phyloP scores from a whole-genome alignment of 306 rosid genomes.

The Corylus americana region DNA sequence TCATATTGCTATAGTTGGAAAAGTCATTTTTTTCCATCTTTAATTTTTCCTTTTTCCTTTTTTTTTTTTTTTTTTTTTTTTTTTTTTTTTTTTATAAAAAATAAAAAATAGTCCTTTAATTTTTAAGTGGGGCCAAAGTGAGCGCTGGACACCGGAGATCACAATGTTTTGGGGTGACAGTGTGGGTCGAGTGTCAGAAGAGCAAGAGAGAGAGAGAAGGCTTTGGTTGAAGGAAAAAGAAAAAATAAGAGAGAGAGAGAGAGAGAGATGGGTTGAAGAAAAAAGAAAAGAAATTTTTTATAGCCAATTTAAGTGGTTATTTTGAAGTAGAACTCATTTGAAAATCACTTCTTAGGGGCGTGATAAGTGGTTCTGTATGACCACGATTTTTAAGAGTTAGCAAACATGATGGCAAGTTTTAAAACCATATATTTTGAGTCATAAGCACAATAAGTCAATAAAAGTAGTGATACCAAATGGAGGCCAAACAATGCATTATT shows the following conservation, averaged over 20 bases:
- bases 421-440: not conserved
- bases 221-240: not conserved
- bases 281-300: too few species aligned
- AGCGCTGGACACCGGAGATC: too few species aligned
- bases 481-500: not conserved
- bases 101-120: too few species aligned
- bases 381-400: not conserved
- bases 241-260: too few species aligned
- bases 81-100: too few species aligned
- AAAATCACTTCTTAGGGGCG: not conserved
- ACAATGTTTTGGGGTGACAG: too few species aligned
- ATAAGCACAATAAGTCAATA: not conserved
- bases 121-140: too few species aligned
- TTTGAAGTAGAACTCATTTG: not conserved
- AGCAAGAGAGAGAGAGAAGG: not conserved
- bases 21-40: too few species aligned
- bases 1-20: too few species aligned
- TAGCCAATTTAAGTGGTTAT: not conserved
- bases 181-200: too few species aligned
- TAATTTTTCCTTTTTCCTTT: too few species aligned
- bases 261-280: not conserved
- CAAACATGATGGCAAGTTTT: not conserved
- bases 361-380: not conserved
- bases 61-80: too few species aligned
- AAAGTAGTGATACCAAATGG: conserved; percentile 1